Base-by-base conservation (phyloP, 1,284 basidiomycete genomes). In the Sutorius eximius region DNA sequence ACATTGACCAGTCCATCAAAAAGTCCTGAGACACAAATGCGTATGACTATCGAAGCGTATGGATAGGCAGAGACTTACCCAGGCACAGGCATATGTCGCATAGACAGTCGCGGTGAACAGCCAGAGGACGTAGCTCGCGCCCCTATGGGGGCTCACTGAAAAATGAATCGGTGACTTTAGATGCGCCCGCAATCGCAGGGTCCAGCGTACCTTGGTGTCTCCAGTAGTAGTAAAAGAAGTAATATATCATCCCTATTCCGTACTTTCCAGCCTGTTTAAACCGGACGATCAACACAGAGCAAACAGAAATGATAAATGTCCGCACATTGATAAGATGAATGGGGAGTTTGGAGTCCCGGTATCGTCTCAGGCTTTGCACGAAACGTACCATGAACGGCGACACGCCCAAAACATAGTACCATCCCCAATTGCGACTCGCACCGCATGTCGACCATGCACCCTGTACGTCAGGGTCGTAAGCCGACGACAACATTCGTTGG, bases 281-380 rank as follows among this genome's bases (percentile, higher is more conserved):
- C 33, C 1, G 16, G 6, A 20, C 5, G 15, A 18, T 67, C n/a
- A 61, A 15, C 22, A 44, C n/a, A 4, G 6, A 15, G 41, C 0
- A 27, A 12, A 42, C 5, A 6, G 16, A 18, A n/a, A 47, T 12
- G 2, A 32, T 30, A 40, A 20, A 46, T 18, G 72, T 13, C 2
- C 81, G 59, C 53, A 89, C 92, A 62, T 98, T 98, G 68, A 97
- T 85, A 30, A 98, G 74, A 78, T 98, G 95, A 0, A 90, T 89
- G 16, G 77, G 66, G 32, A 90, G 73, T 34, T 75, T 73, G 6
- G 89, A 93, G 68, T 97, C 95, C 37, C 72, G 71, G 68, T 87
- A 97, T 75, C 95, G 92, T 62, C 88, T 88, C 41, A 95, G 64
- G 69, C 92, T 94, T 71, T 98, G 95, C 12, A 92, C 77, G 41